Evolutionary conservation across 805 yeast species (phyloP).

Genomic region (Metschnikowia santaceciliae): DNA sequence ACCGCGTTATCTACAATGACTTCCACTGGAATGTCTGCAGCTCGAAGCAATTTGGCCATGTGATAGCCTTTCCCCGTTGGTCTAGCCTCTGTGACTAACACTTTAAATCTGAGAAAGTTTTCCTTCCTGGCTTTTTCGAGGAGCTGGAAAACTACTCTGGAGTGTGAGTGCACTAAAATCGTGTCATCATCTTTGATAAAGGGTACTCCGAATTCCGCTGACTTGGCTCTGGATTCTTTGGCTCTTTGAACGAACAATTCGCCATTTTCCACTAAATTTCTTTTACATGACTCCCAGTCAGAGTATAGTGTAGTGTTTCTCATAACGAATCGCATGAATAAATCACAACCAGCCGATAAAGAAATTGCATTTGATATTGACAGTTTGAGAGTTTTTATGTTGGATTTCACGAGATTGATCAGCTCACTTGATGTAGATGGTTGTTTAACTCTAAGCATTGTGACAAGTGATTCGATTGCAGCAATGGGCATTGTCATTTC

Average conservation of each 20-base stretch:
- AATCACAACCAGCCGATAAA: constrained; percentile 94
- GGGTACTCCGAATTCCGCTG: constrained; percentile 82
- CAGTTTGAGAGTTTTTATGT: constrained; percentile 67
- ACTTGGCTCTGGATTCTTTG: constrained; percentile 79
- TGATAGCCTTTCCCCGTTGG: constrained; percentile 73
- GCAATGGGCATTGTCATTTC: constrained; percentile 99
- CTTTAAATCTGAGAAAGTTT: constrained; percentile 76
- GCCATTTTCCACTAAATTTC: constrained; percentile 89
- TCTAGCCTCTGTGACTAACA: constrained; percentile 88
- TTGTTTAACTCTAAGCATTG: constrained; percentile 73
- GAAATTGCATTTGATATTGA: constrained; percentile 90
- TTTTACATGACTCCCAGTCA: constrained; percentile 93
- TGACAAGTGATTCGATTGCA: constrained; percentile 91
- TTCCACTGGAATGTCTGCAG: constrained; percentile 78
- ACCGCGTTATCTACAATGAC: constrained; percentile 90
- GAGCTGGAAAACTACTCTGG: constrained; percentile 82
- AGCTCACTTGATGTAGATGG: constrained; percentile 94
- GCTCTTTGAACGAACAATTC: constrained; percentile 88
- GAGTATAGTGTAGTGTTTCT: constrained; percentile 82
- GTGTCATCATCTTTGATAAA: constrained; percentile 92
- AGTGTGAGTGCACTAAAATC: constrained; percentile 83
- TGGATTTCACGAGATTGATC: constrained; percentile 73
- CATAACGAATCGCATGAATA: constrained; percentile 88
- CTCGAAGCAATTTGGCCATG: constrained; percentile 66
- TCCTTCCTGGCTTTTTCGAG: constrained; percentile 70